Percentiles rank a stretch among this genome's conserved stretches.
Conservation (phyloP, 2,329 filamentous ascomycete species). For the Arthrobotrys musiformis region DNA sequence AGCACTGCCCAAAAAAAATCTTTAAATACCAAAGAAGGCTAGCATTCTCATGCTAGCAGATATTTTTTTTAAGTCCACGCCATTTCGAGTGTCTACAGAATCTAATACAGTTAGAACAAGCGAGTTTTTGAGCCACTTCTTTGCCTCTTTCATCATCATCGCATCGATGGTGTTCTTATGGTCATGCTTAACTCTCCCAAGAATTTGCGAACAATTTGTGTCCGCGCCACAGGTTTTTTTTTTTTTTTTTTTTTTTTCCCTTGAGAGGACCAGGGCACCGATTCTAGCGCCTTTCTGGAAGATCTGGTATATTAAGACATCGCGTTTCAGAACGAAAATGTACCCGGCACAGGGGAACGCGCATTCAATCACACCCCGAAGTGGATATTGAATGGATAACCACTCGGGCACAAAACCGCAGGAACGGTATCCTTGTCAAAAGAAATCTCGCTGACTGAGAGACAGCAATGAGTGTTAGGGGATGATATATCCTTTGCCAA, state of each 20-base stretch:
- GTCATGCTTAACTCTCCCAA: constrained; percentile 9
- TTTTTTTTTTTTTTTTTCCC: no score
- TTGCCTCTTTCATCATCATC: constrained; percentile 35
- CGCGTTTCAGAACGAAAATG: constrained; percentile 48
- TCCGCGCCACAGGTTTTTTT: constrained; percentile 11
- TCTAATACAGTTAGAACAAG: constrained; percentile 24
- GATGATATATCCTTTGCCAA: constrained; percentile 25
- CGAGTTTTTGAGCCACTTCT: constrained; percentile 16
- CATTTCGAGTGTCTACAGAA: constrained; percentile 3
- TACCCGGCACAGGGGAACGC: constrained; percentile 42
- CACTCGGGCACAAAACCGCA: constrained; percentile 47
- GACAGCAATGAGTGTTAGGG: constrained; percentile 21
- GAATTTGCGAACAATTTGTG: constrained; percentile 15
- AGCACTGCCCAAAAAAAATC: constrained; percentile 34
- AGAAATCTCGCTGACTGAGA: constrained; percentile 6
- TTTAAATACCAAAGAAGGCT: constrained; percentile 27
- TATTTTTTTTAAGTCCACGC: background rate
- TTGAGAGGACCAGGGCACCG: constrained; percentile 9
- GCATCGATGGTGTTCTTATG: background rate
- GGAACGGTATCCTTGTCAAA: constrained; percentile 15
- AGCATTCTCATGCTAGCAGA: background rate
- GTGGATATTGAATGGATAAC: constrained; percentile 19
- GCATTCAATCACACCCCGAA: constrained; percentile 32
- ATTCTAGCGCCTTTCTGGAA: constrained; percentile 53
- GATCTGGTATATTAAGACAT: constrained; percentile 52